Conservation (phyloP, 129 eudicot species). For the Centrapalus pauciflorus region DNA sequence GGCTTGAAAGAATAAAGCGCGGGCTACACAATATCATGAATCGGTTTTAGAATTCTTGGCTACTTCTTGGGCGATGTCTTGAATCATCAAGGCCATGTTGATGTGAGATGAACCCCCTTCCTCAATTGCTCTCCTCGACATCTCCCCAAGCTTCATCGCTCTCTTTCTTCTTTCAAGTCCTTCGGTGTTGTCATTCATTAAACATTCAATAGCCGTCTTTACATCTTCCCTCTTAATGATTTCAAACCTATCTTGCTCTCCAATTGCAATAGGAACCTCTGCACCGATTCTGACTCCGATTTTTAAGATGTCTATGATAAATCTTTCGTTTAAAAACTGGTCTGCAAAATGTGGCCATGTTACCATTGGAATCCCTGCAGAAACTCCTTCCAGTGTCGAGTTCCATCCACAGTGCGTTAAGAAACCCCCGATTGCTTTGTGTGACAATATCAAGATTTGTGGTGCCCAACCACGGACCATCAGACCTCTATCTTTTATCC, state of each 20-base stretch:
- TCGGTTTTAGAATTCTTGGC: not conserved
- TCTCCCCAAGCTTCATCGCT: conserved; percentile 27
- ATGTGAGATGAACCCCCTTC: conserved; percentile 53
- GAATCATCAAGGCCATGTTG: conserved; percentile 28
- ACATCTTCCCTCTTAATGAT: conserved; percentile 22
- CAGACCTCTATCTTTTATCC: conserved; percentile 33
- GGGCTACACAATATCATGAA: not conserved
- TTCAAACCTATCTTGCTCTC: conserved; percentile 22
- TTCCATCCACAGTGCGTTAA: conserved; percentile 74
- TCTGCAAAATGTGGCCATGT: conserved; percentile 59
- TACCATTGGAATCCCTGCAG: conserved; percentile 46
- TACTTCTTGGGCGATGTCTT: conserved; percentile 29
- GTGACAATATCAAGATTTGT: conserved; percentile 43
- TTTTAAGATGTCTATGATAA: conserved; percentile 24
- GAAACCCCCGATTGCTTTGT: conserved; percentile 46
- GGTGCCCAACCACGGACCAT: conserved; percentile 63
- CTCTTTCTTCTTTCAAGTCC: conserved; percentile 34
- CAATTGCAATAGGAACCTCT: conserved; percentile 16
- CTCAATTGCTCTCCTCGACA: conserved; percentile 43
- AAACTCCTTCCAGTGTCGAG: conserved; percentile 48
- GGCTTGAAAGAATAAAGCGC: not conserved
- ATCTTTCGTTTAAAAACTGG: conserved; percentile 40
- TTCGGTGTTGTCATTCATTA: conserved; percentile 31
- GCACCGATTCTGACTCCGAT: conserved; percentile 40
- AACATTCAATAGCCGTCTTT: conserved; percentile 9